A percentile compares a stretch with the other conserved stretches of the same genome.
Evolutionary conservation across 1,284 basidiomycete species (phyloP).

Genomic region (Pyrrhoderma lamaoense): DNA sequence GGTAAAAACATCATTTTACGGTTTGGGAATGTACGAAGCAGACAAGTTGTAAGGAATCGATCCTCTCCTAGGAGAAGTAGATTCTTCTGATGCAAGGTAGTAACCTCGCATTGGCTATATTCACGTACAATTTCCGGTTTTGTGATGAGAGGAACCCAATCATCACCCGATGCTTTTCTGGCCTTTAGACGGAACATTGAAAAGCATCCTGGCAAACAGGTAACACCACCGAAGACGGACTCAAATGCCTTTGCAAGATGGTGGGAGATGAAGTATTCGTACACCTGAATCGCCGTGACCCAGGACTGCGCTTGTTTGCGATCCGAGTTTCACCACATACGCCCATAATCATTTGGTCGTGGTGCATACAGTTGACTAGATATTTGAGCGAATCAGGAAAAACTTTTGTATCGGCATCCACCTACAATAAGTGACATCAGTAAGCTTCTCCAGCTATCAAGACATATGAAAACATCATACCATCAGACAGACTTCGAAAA

Average conservation of each 20-base stretch:
- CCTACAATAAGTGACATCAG: conserved; percentile 42
- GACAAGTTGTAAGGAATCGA: conserved; percentile 93
- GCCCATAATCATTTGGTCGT: conserved; percentile 98
- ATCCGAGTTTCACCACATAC: conserved; percentile 98
- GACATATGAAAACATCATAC: conserved; percentile 37
- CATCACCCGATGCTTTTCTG: conserved; percentile 77
- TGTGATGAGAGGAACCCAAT: conserved; percentile 96
- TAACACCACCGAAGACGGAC: conserved; percentile 98
- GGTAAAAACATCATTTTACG: conserved; percentile 99
- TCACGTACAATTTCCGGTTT: conserved; percentile 98
- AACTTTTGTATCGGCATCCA: conserved; percentile 96
- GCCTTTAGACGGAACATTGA: conserved; percentile 99
- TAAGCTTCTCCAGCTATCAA: neutral
- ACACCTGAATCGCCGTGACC: conserved; percentile 98
- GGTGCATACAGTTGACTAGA: conserved; percentile 96
- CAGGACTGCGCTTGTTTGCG: conserved; percentile 95
- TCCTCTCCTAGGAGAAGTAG: conserved; percentile 95
- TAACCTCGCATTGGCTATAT: conserved; percentile 91
- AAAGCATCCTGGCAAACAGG: conserved; percentile 98
- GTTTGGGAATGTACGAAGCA: conserved; percentile 94
- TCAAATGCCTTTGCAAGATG: conserved; percentile 98
- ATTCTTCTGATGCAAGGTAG: conserved; percentile 97
- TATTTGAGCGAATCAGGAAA: conserved; percentile 81
- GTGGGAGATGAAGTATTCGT: conserved; percentile 99
- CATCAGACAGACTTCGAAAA: conserved; percentile 97